Conservation (phyloP, 73 alveolate genomes). For the Paraurostyla sp. region DNA sequence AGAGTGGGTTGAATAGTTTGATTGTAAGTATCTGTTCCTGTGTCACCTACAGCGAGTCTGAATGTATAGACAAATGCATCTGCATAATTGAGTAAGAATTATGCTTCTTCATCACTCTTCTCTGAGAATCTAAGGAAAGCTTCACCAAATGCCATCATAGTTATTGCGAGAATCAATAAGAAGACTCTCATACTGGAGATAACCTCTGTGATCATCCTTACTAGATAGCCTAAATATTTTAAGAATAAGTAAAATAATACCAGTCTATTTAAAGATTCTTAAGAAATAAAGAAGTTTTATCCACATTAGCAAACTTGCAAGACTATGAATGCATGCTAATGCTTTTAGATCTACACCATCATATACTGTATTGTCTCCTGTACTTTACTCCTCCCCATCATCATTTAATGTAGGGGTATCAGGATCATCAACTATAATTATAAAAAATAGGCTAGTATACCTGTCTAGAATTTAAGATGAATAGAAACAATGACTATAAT, state of each 20-base stretch:
- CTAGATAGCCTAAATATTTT: not conserved
- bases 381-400: not conserved
- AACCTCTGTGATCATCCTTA: conserved; percentile 44
- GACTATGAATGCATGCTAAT: not conserved
- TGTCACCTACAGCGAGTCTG: conserved; percentile 44
- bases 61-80: conserved; percentile 43
- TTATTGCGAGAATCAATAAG: conserved; percentile 38
- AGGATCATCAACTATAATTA: not conserved
- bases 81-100: conserved; percentile 20
- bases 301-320: conserved; percentile 65
- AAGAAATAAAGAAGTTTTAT: conserved; percentile 61
- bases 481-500: conserved; percentile 22
- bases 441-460: not conserved
- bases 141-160: conserved; percentile 54
- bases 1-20: conserved; percentile 19
- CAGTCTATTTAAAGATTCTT: conserved; percentile 51
- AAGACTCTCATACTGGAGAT: conserved; percentile 32
- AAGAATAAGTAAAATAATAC: too few relatives aligned
- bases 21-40: not conserved
- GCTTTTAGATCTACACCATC: conserved; percentile 26
- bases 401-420: too few relatives aligned
- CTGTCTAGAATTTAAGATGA: not conserved
- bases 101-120: not conserved
- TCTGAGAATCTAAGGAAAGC: conserved; percentile 47
- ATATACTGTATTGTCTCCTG: not conserved